Percentiles rank a stretch among this genome's conserved stretches.
Evolutionary conservation across 139 green algal genomes (phyloP).

Genomic region (Chlorella sp.): DNA sequence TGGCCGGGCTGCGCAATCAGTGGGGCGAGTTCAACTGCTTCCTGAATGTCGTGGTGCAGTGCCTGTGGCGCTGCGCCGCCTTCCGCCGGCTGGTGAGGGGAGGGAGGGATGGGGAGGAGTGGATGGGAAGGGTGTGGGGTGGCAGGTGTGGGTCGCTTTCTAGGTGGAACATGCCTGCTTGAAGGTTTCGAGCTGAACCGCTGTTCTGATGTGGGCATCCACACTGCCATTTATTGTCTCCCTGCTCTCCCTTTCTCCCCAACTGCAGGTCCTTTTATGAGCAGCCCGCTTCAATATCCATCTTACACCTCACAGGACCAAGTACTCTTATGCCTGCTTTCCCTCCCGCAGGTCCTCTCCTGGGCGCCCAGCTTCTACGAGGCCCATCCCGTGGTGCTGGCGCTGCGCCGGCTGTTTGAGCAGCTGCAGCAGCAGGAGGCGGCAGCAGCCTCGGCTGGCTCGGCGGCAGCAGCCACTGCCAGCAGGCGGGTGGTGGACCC

Average conservation of each 20-base stretch:
- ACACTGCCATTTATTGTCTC: no score
- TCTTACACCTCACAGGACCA: no score
- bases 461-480: not conserved
- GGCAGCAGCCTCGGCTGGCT: not conserved
- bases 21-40: constrained; percentile 83
- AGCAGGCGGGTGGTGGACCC: not conserved
- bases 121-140: not conserved
- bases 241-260: no score
- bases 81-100: constrained; percentile 35
- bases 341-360: not conserved
- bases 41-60: constrained; percentile 89
- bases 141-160: not conserved
- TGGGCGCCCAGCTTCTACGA: not conserved
- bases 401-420: constrained; percentile 10
- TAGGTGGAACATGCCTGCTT: not conserved
- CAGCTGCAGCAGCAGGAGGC: constrained; percentile 13
- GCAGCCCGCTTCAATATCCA: no score
- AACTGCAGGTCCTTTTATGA: no score
- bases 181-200: not conserved
- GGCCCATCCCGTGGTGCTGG: not conserved
- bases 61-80: constrained; percentile 57
- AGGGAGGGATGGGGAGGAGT: not conserved
- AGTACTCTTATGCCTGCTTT: not conserved
- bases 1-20: constrained; percentile 7
- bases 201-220: no score